Evolutionary conservation across 2,329 filamentous ascomycete genomes (phyloP), one percentile per base, ranked within the genome.

Genomic region (Chaetomiaceae sp.): DNA sequence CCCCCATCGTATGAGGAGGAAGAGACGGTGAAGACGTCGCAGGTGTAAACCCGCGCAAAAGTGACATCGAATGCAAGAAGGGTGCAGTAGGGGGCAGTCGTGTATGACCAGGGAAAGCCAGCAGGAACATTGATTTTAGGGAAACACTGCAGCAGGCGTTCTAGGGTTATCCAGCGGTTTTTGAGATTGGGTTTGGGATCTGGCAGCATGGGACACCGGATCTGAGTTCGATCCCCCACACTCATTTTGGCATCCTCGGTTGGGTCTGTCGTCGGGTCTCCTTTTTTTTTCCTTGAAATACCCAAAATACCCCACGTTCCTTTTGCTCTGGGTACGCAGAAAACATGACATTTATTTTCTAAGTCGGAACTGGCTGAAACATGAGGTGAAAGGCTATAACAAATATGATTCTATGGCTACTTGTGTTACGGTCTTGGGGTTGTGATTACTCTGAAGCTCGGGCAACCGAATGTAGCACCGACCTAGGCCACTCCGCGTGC

Each of bases 1-100:
- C 65, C 65, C 3, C 65, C 65, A 7, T 45, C 62, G 13, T 67
- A 67, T 34, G 59, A 65, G 30, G 62, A 54, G 34, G 53, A 51
- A 5, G 43, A 50, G 25, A 29, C 34, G 4, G 44, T 40, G 10
- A 55, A 60, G 60, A 32, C 51, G 13, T n/a, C 47, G 5, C 48
- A 54, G 38, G 40, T 44, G 11, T 54, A 57, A 38, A 11, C 5
- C 8, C 5, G 3, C 11, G 14, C n/a, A 23, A 40, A 3, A 21
- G 14, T 16, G 11, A n/a, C 5, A 20, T n/a, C n/a, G n/a, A n/a
- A n/a, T n/a, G n/a, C n/a, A 20, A 27, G 9, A 4, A 14, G 5
- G 18, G 34, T 30, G 4, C 1, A 5, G 5, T 13, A 21, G 9
- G 18, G 14, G 25, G 45, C 16, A 14, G 9, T 38, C 20, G 18